A percentile compares a stretch with the other conserved stretches of the same genome.
Conservation (phyloP, 768 basidiomycete species). For the Boletus sp. region DNA sequence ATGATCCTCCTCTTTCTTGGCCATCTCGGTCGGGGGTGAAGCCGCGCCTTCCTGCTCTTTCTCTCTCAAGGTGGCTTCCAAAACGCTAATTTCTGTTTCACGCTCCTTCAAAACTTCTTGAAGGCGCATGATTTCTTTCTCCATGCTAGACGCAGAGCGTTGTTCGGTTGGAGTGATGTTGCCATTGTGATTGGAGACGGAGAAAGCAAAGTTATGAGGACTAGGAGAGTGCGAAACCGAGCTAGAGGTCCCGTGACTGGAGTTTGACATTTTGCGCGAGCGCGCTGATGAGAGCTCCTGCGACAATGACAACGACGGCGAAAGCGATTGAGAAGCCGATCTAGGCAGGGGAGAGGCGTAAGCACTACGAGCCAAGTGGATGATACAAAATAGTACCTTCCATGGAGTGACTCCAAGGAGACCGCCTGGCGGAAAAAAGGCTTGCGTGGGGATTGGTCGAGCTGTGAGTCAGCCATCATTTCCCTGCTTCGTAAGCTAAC, state of each 20-base stretch:
- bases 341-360: slow-evolving; percentile 36
- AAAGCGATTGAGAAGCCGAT: slow-evolving; percentile 91
- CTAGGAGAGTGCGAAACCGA: slow-evolving; percentile 60
- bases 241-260: slow-evolving; percentile 71
- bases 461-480: slow-evolving; percentile 40
- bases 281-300: slow-evolving; percentile 93
- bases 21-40: background rate
- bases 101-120: slow-evolving; percentile 90
- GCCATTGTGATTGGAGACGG: slow-evolving; percentile 42
- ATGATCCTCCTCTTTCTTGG: slow-evolving; percentile 22
- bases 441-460: slow-evolving; percentile 55
- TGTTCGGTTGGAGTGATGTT: slow-evolving; percentile 42
- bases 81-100: slow-evolving; percentile 81
- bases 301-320: slow-evolving; percentile 94
- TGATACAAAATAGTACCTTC: slow-evolving; percentile 52
- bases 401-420: slow-evolving; percentile 85
- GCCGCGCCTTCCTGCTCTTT: slow-evolving; percentile 24
- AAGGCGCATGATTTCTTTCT: slow-evolving; percentile 93
- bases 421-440: slow-evolving; percentile 88
- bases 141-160: slow-evolving; percentile 80
- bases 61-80: slow-evolving; percentile 57
- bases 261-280: slow-evolving; percentile 80
- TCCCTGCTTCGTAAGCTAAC: slow-evolving; percentile 51
- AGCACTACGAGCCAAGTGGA: slow-evolving; percentile 5
- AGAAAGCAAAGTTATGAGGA: slow-evolving; percentile 59